These are phyloP conservation scores for Penium margaritaceum DNA, from an alignment of 139 green algal species.

Conservation along the genomic window DNA sequence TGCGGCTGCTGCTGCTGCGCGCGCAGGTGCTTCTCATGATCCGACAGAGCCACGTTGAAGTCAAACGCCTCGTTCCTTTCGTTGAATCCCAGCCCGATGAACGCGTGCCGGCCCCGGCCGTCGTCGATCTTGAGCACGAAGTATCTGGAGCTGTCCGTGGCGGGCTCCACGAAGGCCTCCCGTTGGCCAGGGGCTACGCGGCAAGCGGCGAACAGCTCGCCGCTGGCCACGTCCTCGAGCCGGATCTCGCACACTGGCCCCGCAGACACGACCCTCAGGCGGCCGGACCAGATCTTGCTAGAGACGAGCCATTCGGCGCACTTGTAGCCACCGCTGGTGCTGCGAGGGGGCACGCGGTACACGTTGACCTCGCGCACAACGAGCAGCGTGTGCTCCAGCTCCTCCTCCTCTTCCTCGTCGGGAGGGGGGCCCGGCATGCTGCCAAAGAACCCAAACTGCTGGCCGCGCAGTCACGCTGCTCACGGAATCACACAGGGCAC, in stretches of 20 bases:
- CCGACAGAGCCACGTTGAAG: conserved; percentile 49
- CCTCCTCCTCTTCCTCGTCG: conserved; percentile 26
- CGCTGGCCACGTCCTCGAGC: conserved; percentile 41
- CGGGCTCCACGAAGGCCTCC: conserved; percentile 34
- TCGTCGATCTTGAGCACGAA: conserved; percentile 49
- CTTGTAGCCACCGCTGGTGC: conserved; percentile 37
- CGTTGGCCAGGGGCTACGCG: conserved; percentile 27
- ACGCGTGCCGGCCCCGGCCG: conserved; percentile 36
- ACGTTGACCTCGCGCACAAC: conserved; percentile 36
- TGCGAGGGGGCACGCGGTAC: conserved; percentile 30
- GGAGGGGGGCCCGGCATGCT: too few relatives aligned
- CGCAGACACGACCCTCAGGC: conserved; percentile 26
- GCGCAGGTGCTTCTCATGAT: conserved; percentile 39
- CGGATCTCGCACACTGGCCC: conserved; percentile 27
- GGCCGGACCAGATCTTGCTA: conserved; percentile 34
- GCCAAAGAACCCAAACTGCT: too few relatives aligned
- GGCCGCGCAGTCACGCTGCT: too few relatives aligned
- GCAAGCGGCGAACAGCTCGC: conserved; percentile 49
- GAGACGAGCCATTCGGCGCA: conserved; percentile 40
- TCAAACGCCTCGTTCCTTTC: conserved; percentile 47
- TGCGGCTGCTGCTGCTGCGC: conserved; percentile 11
- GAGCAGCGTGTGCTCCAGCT: conserved; percentile 33
- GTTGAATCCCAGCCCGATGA: conserved; percentile 48
- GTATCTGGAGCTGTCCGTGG: conserved; percentile 44
- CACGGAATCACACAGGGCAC: too few relatives aligned